Conservation (phyloP, 2,329 filamentous ascomycete species). For the Claviceps citrina region DNA sequence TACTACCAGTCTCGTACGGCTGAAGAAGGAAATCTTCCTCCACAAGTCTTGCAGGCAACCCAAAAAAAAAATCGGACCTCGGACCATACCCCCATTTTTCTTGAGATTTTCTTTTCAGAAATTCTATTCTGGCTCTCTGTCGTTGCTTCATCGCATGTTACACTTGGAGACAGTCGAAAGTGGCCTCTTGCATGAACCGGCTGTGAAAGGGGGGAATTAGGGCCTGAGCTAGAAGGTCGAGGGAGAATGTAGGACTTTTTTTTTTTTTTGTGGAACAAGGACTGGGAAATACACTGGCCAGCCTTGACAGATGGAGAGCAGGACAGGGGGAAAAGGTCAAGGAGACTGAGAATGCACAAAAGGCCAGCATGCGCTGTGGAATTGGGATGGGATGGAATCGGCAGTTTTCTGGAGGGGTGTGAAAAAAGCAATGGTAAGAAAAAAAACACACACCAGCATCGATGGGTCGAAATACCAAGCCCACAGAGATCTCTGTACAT, state of each 20-base stretch:
- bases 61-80: slow-evolving; percentile 23
- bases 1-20: slow-evolving; percentile 11
- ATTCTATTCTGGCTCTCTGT: slow-evolving; percentile 9
- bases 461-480: slow-evolving; percentile 9
- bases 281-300: slow-evolving; percentile 13
- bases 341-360: slow-evolving; percentile 20
- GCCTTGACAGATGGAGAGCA: slow-evolving; percentile 9
- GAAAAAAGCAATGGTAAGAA: neutral
- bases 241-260: neutral
- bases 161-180: slow-evolving; percentile 7
- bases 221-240: slow-evolving; percentile 1
- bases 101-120: slow-evolving; percentile 11
- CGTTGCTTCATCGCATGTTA: slow-evolving; percentile 13
- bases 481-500: slow-evolving; percentile 17
- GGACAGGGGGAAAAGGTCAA: slow-evolving; percentile 4
- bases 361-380: slow-evolving; percentile 6
- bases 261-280: slow-evolving; percentile 14
- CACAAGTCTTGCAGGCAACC: slow-evolving; percentile 23
- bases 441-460: neutral
- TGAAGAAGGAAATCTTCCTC: slow-evolving; percentile 15
- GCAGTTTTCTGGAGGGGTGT: neutral
- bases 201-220: slow-evolving; percentile 8
- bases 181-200: slow-evolving; percentile 8
- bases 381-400: neutral
- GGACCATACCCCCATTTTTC: slow-evolving; percentile 21